Percentiles rank a stretch among this genome's conserved stretches.
phyloP scores from a whole-genome alignment of 208 protist species.

The Phytomonas serpens region DNA sequence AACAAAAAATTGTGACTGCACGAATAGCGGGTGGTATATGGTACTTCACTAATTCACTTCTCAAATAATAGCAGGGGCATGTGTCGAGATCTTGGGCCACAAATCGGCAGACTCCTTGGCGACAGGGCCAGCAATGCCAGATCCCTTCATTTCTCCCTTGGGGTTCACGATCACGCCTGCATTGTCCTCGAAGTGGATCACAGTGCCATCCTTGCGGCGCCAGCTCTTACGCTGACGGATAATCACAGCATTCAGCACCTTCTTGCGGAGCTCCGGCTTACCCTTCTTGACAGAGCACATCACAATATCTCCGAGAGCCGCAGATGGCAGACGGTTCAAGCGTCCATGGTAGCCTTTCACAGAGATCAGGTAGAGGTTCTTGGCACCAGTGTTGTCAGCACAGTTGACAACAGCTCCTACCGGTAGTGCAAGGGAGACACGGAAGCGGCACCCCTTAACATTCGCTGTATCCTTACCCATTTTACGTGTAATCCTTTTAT shows the following conservation, averaged over 20 bases:
- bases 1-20: too few relatives aligned
- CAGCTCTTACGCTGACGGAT: slow-evolving; percentile 99
- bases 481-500: slow-evolving; percentile 2
- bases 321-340: slow-evolving; percentile 98
- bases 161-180: slow-evolving; percentile 99
- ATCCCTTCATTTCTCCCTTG: slow-evolving; percentile 99
- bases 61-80: slow-evolving; percentile 96
- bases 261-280: slow-evolving; percentile 99
- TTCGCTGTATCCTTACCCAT: slow-evolving; percentile 90
- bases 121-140: slow-evolving; percentile 98
- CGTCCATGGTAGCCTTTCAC: slow-evolving; percentile 97
- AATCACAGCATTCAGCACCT: slow-evolving; percentile 97
- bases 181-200: slow-evolving; percentile 99
- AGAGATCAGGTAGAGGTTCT: slow-evolving; percentile 99
- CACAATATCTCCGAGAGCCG: slow-evolving; percentile 98
- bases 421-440: slow-evolving; percentile 98
- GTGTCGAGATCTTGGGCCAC: slow-evolving; percentile 98
- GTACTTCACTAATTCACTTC: background rate
- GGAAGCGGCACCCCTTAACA: slow-evolving; percentile 96
- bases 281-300: slow-evolving; percentile 99
- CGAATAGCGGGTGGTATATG: background rate
- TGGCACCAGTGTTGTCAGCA: slow-evolving; percentile 99
- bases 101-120: slow-evolving; percentile 99
- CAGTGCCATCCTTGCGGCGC: slow-evolving; percentile 97
- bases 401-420: slow-evolving; percentile 99